phyloP scores from a whole-genome alignment of 179 eudicot genomes.

The Vitellaria paradoxa region DNA sequence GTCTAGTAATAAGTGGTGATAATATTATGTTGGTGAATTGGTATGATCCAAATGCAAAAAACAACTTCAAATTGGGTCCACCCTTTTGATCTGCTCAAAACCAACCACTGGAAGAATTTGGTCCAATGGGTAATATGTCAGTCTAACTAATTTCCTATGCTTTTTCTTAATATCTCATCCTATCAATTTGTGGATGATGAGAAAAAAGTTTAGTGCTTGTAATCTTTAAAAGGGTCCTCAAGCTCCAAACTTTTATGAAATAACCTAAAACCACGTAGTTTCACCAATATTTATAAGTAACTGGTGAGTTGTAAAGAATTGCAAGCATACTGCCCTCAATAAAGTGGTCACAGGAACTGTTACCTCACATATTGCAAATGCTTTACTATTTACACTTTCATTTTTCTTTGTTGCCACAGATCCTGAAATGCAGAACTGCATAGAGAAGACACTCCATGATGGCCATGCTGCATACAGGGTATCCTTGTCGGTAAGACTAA shows the following conservation, averaged over 20 bases:
- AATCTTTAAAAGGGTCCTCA: not conserved
- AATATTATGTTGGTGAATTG: not conserved
- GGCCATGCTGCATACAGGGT: conserved; percentile 78
- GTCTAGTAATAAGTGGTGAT: not conserved
- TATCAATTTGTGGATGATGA: not conserved
- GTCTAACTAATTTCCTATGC: not conserved
- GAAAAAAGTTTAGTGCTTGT: not conserved
- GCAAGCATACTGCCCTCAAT: too few species aligned
- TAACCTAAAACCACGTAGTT: not conserved
- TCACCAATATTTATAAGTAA: too few species aligned
- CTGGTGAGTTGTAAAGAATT: too few species aligned
- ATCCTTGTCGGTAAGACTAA: conserved; percentile 62
- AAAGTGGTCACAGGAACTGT: not conserved
- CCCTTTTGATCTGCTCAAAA: not conserved
- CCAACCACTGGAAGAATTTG: not conserved
- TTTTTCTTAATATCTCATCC: not conserved
- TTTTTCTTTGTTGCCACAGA: conserved; percentile 44
- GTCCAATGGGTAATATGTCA: too few species aligned
- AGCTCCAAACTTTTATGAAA: not conserved
- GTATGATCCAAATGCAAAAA: not conserved
- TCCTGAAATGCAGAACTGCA: conserved; percentile 65
- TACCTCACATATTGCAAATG: not conserved
- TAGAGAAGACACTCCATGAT: conserved; percentile 56
- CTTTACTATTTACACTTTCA: not conserved
- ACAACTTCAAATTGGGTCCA: not conserved